A percentile compares a stretch with the other conserved stretches of the same genome.
Evolutionary conservation across 176 grass and related monocot genomes (phyloP).

Genomic region (Chloris gayana): DNA sequence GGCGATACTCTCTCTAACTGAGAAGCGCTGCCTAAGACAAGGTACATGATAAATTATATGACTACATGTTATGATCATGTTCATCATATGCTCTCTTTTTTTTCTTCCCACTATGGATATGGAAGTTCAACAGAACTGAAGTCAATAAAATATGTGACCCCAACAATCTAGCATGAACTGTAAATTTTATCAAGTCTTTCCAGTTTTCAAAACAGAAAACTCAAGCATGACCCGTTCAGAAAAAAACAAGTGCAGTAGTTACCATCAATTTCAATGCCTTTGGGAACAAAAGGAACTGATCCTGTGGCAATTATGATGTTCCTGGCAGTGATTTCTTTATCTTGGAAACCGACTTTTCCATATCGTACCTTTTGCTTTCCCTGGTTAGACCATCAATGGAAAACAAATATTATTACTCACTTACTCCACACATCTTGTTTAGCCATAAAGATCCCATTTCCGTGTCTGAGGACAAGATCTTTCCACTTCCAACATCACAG

Average conservation of each 20-base stretch:
- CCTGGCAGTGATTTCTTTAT: slow-evolving; percentile 83
- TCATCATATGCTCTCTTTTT: slow-evolving; percentile 5
- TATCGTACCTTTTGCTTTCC: slow-evolving; percentile 82
- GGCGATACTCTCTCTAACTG: too few relatives aligned
- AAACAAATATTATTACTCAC: slow-evolving; percentile 25
- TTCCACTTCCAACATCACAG: not conserved
- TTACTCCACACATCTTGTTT: not conserved
- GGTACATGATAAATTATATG: not conserved
- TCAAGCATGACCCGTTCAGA: slow-evolving; percentile 26
- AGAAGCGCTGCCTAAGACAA: slow-evolving; percentile 11
- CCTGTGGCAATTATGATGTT: slow-evolving; percentile 96
- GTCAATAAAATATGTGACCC: not conserved
- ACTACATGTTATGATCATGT: slow-evolving; percentile 11
- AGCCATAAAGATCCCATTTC: slow-evolving; percentile 17
- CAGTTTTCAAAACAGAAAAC: not conserved
- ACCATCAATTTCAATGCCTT: slow-evolving; percentile 98
- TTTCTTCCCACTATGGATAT: not conserved
- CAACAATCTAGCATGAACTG: not conserved
- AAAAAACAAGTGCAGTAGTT: slow-evolving; percentile 36
- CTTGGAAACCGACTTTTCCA: slow-evolving; percentile 75
- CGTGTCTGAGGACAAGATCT: not conserved
- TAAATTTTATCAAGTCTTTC: not conserved
- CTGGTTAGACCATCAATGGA: slow-evolving; percentile 48
- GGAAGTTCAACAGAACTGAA: slow-evolving; percentile 11
- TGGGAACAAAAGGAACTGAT: slow-evolving; percentile 93